Conservation (phyloP, 257 asterid species). For the Ballota nigra region DNA sequence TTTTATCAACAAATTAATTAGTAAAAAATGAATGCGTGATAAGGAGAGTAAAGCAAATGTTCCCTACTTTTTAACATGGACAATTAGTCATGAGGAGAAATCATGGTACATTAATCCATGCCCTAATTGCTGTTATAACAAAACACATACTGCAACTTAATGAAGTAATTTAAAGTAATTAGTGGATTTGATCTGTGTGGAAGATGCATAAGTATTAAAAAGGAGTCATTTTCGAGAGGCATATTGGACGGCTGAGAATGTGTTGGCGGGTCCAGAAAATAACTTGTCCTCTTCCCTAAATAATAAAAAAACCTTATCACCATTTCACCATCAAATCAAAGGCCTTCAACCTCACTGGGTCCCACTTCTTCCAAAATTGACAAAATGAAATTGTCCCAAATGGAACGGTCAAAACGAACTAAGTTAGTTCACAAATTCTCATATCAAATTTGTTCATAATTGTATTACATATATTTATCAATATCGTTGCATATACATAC, state of each 20-base stretch:
- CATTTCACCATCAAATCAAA: conserved; percentile 31
- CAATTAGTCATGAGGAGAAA: not conserved
- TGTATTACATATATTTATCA: no score
- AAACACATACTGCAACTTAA: not conserved
- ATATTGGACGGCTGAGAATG: conserved; percentile 50
- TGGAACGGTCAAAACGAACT: not conserved
- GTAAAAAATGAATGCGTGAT: not conserved
- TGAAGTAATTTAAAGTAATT: not conserved
- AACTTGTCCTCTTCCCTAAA: conserved; percentile 35
- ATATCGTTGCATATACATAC: no score
- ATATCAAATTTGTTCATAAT: no score
- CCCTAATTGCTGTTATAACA: not conserved
- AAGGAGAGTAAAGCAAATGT: not conserved
- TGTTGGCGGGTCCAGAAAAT: conserved; percentile 30
- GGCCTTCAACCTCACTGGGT: conserved; percentile 20
- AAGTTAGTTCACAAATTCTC: no score
- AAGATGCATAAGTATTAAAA: not conserved
- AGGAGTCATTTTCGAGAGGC: conserved; percentile 26
- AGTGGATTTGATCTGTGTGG: not conserved
- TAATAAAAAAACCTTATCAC: conserved; percentile 33
- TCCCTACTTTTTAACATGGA: not conserved
- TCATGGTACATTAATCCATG: not conserved
- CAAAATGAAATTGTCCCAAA: not conserved
- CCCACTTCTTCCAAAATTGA: conserved; percentile 10
- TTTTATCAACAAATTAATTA: no score